Conservation (phyloP, 2,329 filamentous ascomycete species). For the Phaeosphaeriaceae sp. region DNA sequence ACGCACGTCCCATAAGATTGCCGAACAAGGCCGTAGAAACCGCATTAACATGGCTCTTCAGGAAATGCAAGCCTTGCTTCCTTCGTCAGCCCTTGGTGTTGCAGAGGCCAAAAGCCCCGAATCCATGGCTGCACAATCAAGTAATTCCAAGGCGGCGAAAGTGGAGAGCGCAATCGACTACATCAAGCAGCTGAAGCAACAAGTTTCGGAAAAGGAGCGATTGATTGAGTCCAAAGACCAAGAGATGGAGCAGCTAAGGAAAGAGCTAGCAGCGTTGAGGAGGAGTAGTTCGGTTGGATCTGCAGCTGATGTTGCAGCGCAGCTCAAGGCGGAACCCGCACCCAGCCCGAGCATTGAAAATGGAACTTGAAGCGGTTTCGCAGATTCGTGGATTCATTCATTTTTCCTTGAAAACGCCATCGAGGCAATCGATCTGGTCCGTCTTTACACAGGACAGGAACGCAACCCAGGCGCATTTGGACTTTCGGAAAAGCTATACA, state of each 20-base stretch:
- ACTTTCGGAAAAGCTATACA: background rate
- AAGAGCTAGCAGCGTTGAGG: constrained; percentile 56
- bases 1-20: constrained; percentile 96
- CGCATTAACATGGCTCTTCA: constrained; percentile 93
- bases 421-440: background rate
- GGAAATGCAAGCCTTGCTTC: constrained; percentile 88
- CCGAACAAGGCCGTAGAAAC: constrained; percentile 93
- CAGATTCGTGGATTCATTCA: background rate
- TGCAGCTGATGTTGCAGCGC: constrained; percentile 8
- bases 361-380: constrained; percentile 17
- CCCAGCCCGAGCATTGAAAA: constrained; percentile 17
- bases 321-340: constrained; percentile 21
- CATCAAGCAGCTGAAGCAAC: constrained; percentile 81
- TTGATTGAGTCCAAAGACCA: constrained; percentile 70
- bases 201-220: constrained; percentile 69
- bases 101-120: constrained; percentile 46
- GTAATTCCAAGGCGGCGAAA: constrained; percentile 85
- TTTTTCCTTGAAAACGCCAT: background rate
- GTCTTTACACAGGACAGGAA: background rate
- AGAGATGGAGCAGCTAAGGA: constrained; percentile 58
- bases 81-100: constrained; percentile 54
- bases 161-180: constrained; percentile 98
- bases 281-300: constrained; percentile 22
- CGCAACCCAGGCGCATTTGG: background rate
- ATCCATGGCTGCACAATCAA: constrained; percentile 44